Percentiles rank a stretch among this genome's conserved stretches.
Evolutionary conservation across 169 alveolate species (phyloP).

Genomic region (Besnoitia besnoiti): DNA sequence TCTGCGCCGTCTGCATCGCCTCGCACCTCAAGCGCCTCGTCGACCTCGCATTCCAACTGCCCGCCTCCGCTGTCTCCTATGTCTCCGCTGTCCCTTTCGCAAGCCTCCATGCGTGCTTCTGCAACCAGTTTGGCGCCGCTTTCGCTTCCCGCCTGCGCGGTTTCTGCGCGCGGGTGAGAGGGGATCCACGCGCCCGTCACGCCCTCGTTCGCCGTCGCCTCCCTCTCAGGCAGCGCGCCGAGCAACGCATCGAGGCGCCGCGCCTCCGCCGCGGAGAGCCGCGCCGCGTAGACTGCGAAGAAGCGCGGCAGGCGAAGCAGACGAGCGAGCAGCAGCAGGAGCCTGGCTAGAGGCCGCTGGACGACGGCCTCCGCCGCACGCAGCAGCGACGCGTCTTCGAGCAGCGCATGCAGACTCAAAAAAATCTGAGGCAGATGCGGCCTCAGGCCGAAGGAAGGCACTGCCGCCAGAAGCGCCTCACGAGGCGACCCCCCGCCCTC

Average conservation of each 20-base stretch:
- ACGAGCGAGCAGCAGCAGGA: background rate
- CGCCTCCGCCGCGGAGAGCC: background rate
- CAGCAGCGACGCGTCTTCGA: background rate
- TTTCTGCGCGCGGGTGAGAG: background rate
- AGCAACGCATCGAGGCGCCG: background rate
- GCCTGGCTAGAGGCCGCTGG: background rate
- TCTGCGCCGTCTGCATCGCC: background rate
- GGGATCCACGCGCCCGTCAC: background rate
- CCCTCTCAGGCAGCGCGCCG: background rate
- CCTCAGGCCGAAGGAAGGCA: background rate
- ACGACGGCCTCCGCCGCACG: background rate
- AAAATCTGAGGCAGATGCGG: slow-evolving; percentile 21
- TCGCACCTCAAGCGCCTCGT: background rate
- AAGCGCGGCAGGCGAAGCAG: background rate
- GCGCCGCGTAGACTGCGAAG: background rate
- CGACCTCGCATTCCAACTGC: background rate
- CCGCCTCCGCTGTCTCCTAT: too few species aligned
- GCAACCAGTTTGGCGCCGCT: background rate
- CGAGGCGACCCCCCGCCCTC: too few species aligned
- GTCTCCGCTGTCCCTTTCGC: too few species aligned
- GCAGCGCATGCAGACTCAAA: background rate
- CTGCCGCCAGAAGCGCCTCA: background rate
- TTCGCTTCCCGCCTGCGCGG: background rate
- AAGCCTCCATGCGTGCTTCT: background rate
- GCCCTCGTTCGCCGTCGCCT: background rate